Evolutionary conservation across 2,329 filamentous ascomycete species (phyloP), one percentile per base, ranked within the genome.

Genomic region (Ophiocordyceps camponoti-leonardi): DNA sequence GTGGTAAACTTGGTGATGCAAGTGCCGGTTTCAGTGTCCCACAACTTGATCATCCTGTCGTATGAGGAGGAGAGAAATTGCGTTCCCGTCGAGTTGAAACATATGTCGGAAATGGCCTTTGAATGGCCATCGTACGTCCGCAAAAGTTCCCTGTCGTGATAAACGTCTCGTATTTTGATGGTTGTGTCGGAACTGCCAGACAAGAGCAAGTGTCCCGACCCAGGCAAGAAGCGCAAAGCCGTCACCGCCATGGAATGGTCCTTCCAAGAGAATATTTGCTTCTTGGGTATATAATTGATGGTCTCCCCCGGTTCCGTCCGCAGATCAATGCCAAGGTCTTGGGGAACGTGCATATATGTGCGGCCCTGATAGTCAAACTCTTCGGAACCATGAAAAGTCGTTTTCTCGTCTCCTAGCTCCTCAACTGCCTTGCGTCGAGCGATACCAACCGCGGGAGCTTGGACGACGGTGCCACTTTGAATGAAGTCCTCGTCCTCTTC

Each of bases 301-400:
- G 77, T 64, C 57, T 81, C 87, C 54, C 84, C 85, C 41, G 72
- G 62, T 49, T 93, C 86, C 64, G 92, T 93, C 51, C 73, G 75
- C 54, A 98, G 69, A 59, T 94, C 84, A 59, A 94, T 70, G 57
- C 86, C 85, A 64, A 94, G 67, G 60, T 94, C 88, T 61, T 86
- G 87, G 4, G 92, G 92, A 42, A 96, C 73, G 64, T 98, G 92
- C 90, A 98, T 95, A 61, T 94, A 98, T 31, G 90, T 94, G 52
- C 92, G 74, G 43, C 92, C 92, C 61, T 93, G 84, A 67, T 98
- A 98, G 61, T 98, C 92, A 68, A 80, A 82, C 64, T 92, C 71
- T 58, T 84, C 72, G 39, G 74, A 73, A 50, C 88, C 92, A 57
- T 94, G 83, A 65, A 96, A 98, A 41, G 79, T 81, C 41, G 82